These are phyloP conservation scores for Casuarina equisetifolia DNA, from an alignment of 306 rosid genomes.

Conservation along the genomic window DNA sequence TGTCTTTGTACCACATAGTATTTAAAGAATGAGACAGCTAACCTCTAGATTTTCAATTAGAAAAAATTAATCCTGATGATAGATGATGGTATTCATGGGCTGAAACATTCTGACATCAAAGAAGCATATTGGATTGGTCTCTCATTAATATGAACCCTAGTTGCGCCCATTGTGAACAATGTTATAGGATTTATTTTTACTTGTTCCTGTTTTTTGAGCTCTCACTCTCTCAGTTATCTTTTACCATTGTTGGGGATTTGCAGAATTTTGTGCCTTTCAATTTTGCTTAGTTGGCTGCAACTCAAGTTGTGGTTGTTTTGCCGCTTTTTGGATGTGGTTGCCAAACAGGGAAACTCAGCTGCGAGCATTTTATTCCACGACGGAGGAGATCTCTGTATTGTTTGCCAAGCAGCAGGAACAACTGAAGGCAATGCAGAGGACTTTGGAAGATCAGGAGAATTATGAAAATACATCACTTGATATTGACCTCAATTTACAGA, in stretches of 20 bases:
- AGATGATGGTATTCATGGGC: neutral
- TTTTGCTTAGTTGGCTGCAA: neutral
- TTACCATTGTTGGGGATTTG: conserved; percentile 2
- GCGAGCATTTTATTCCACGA: conserved; percentile 90
- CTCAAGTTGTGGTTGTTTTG: conserved; percentile 4
- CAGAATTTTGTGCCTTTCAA: conserved; percentile 25
- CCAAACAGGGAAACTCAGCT: conserved; percentile 82
- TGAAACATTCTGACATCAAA: neutral
- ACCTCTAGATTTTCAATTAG: neutral
- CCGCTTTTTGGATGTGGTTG: conserved; percentile 9
- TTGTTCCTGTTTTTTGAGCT: neutral
- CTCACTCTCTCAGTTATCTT: neutral
- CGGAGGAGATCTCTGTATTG: conserved; percentile 79
- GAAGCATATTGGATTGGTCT: neutral
- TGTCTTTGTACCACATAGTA: neutral
- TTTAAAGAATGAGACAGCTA: neutral
- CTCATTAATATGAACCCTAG: neutral
- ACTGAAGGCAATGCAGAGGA: conserved; percentile 85
- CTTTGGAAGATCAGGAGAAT: conserved; percentile 90
- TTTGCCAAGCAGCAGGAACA: conserved; percentile 93
- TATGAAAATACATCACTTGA: conserved; percentile 76
- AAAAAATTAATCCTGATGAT: neutral
- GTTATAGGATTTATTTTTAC: neutral
- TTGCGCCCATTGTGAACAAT: neutral
- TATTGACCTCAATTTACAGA: conserved; percentile 48